Conservation (phyloP, 768 basidiomycete genomes). For the Hydnomerulius pinastri region DNA sequence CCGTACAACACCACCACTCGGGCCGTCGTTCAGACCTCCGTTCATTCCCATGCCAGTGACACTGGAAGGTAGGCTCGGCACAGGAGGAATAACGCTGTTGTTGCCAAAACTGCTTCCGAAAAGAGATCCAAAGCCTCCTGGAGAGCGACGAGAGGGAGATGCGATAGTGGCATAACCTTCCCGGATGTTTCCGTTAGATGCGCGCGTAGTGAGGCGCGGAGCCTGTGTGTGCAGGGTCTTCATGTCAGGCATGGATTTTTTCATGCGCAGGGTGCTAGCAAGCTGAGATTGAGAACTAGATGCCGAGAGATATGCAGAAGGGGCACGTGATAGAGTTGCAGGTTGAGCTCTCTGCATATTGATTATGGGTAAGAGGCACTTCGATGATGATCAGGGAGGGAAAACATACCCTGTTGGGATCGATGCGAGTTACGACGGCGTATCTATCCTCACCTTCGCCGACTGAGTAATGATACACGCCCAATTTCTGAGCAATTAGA, state of each 20-base stretch:
- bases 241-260: constrained; percentile 99
- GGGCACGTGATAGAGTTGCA: constrained; percentile 72
- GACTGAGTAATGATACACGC: constrained; percentile 91
- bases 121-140: constrained; percentile 69
- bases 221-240: constrained; percentile 80
- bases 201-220: constrained; percentile 75
- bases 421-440: constrained; percentile 91
- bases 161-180: constrained; percentile 86
- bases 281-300: constrained; percentile 45
- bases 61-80: constrained; percentile 72
- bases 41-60: constrained; percentile 47
- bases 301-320: constrained; percentile 76
- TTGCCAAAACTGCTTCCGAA: constrained; percentile 52
- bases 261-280: constrained; percentile 69
- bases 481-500: constrained; percentile 93
- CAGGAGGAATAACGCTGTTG: constrained; percentile 61
- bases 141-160: constrained; percentile 75
- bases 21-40: constrained; percentile 41
- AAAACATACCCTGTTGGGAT: constrained; percentile 74
- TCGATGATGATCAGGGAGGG: constrained; percentile 8
- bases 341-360: constrained; percentile 44
- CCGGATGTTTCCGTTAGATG: constrained; percentile 88
- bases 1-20: constrained; percentile 60
- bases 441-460: constrained; percentile 93
- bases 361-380: background rate